Conservation (phyloP, 2,329 filamentous ascomycete species). For the Knufia fluminis region DNA sequence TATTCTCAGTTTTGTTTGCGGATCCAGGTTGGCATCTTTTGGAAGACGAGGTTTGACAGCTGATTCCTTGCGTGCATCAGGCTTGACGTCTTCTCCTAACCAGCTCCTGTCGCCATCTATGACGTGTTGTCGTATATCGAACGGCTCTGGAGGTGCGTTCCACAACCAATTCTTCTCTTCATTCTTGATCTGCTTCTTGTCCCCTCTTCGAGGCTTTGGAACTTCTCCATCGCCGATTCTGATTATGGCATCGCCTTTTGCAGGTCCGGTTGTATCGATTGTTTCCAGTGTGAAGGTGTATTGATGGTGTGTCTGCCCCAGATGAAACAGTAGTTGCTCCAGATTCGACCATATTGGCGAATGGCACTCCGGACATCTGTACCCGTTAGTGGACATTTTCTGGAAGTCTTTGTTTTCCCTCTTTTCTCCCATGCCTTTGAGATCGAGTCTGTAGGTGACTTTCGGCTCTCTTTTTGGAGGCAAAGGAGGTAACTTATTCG, state of each 20-base stretch:
- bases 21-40: constrained; percentile 3
- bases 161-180: constrained; percentile 10
- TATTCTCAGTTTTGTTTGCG: constrained; percentile 1
- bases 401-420: background rate
- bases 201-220: background rate
- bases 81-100: constrained; percentile 7
- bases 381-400: constrained; percentile 13
- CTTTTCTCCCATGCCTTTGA: background rate
- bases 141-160: constrained; percentile 16
- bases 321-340: constrained; percentile 19
- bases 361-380: constrained; percentile 18
- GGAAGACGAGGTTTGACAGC: background rate
- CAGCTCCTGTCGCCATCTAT: constrained; percentile 16
- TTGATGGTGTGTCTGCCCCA: constrained; percentile 17
- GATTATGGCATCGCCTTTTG: background rate
- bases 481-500: background rate
- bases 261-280: background rate
- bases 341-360: constrained; percentile 11
- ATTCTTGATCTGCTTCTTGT: background rate
- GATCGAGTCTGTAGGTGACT: constrained; percentile 10
- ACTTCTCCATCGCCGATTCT: background rate
- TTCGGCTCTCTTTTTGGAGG: background rate
- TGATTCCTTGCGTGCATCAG: constrained; percentile 1
- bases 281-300: constrained; percentile 14
- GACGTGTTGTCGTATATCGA: constrained; percentile 17